phyloP scores from a whole-genome alignment of 2,329 filamentous ascomycete species.

The Epichloe baconii region DNA sequence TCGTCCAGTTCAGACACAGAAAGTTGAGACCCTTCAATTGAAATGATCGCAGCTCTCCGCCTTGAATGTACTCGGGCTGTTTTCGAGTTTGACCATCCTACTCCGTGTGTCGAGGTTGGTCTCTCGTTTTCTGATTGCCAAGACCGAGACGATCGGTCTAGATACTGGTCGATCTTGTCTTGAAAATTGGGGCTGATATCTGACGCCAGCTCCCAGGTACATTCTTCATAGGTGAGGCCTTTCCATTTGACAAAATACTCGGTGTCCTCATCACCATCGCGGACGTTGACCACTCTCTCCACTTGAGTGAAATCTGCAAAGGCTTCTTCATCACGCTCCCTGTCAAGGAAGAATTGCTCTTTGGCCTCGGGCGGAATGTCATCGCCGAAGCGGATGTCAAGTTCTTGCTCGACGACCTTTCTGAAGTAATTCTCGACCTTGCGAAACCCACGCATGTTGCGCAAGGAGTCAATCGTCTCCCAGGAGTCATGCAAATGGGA shows the following conservation, averaged over 20 bases:
- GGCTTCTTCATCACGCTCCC: slow-evolving; percentile 79
- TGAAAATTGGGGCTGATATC: slow-evolving; percentile 70
- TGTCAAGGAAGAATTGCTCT: slow-evolving; percentile 90
- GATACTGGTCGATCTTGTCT: slow-evolving; percentile 79
- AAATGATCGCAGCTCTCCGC: slow-evolving; percentile 79
- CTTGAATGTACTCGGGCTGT: slow-evolving; percentile 75
- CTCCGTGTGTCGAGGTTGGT: slow-evolving; percentile 62
- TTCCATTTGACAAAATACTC: slow-evolving; percentile 98
- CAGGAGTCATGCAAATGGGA: slow-evolving; percentile 94
- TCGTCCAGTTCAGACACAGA: slow-evolving; percentile 89
- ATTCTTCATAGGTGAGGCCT: slow-evolving; percentile 81
- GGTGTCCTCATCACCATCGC: slow-evolving; percentile 63
- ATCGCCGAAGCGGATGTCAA: slow-evolving; percentile 62
- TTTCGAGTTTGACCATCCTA: slow-evolving; percentile 58
- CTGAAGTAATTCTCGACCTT: slow-evolving; percentile 92
- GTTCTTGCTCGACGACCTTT: slow-evolving; percentile 67
- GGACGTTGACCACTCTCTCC: slow-evolving; percentile 78
- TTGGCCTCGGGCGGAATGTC: slow-evolving; percentile 72
- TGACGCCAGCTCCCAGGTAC: slow-evolving; percentile 78
- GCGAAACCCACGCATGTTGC: slow-evolving; percentile 68
- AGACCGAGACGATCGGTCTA: slow-evolving; percentile 69
- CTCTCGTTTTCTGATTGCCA: slow-evolving; percentile 70
- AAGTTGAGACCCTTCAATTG: slow-evolving; percentile 93
- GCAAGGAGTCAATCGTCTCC: slow-evolving; percentile 67
- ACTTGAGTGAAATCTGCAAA: slow-evolving; percentile 84